Evolutionary conservation across 1,284 basidiomycete genomes (phyloP).

Genomic region (Thecaphora frezii): DNA sequence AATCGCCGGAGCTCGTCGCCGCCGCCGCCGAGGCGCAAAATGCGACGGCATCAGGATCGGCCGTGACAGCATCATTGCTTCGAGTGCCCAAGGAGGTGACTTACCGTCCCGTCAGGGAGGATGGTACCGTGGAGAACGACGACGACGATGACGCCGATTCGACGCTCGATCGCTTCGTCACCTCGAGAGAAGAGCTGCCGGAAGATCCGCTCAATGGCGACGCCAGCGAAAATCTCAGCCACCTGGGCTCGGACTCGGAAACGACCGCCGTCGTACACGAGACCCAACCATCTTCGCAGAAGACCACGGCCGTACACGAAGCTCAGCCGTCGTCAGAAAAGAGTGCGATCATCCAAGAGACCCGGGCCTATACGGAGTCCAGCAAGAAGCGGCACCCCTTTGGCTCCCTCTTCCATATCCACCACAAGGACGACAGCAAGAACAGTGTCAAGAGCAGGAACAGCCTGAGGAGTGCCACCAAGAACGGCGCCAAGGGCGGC

Average conservation of each 20-base stretch:
- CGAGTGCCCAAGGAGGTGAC: background rate
- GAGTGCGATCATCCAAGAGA: background rate
- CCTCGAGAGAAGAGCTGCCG: conserved; percentile 19
- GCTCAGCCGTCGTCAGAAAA: too few species aligned
- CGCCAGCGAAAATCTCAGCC: conserved; percentile 4
- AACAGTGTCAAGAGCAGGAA: background rate
- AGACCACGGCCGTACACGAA: background rate
- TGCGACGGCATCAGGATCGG: background rate
- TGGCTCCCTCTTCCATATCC: background rate
- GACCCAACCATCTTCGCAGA: background rate
- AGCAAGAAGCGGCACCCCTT: background rate
- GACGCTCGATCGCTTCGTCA: conserved; percentile 37
- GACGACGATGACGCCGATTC: conserved; percentile 9
- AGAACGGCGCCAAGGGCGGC: conserved; percentile 4
- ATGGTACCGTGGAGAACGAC: background rate
- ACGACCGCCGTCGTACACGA: conserved; percentile 15
- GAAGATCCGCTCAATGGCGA: background rate
- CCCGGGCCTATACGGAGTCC: background rate
- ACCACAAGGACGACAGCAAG: background rate
- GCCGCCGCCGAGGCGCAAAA: conserved; percentile 1
- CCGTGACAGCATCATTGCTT: too few species aligned
- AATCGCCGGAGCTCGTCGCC: conserved; percentile 4
- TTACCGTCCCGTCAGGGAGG: background rate
- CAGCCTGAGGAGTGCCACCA: background rate
- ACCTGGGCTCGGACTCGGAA: conserved; percentile 14